Base-by-base conservation (phyloP, 495 filamentous ascomycete genomes). In the Annulohypoxylon nitens region DNA sequence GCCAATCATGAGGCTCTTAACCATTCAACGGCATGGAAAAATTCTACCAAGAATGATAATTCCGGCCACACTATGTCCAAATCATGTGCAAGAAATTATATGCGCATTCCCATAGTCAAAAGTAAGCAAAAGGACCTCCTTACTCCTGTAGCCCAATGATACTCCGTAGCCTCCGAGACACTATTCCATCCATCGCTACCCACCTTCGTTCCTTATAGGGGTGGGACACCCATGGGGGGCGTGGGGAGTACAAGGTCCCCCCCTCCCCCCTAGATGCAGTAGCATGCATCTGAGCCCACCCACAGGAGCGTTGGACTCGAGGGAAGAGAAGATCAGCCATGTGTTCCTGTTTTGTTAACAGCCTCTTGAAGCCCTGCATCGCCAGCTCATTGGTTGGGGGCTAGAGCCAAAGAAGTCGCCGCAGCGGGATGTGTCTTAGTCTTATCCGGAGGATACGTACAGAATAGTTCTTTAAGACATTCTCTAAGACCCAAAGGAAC, bases 61-160 rank as follows among this genome's bases (percentile, higher is more conserved):
- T 75, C 69, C 47, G 73, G 73, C 73, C 73, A 75, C 73, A 65
- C 73, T 75, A 61, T 65, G 43, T 62, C 9, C 33, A 68, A 75
- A 75, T 79, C 77, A 79, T 79, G 77, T 79, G 77, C 74, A 71
- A 75, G 74, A 71, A 74, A 71, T 66, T 57, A 73, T 67, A 79
- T 79, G 77, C 77, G 77, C 69, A 68, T 75, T 75, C 73, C 73
- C 73, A 69, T 69, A 67, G 64, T 66, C 59, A 64, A 66, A 63
- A 71, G 73, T 77, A 74, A 70, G 66, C 71, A 74, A 51, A 74
- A 50, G 33, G 58, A 58, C 67, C 62, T 70, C 54, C 75, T 37
- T 71, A 36, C 64, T 70, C 69, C 33, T 68, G 50, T 74, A 74
- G 64, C 73, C 77, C 77, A 77, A 78, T 74, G 37, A 77, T 71